These are phyloP conservation scores for Schizochytrium sp. DNA, from an alignment of 108 stramenopile genomes.

Conservation along the genomic window DNA sequence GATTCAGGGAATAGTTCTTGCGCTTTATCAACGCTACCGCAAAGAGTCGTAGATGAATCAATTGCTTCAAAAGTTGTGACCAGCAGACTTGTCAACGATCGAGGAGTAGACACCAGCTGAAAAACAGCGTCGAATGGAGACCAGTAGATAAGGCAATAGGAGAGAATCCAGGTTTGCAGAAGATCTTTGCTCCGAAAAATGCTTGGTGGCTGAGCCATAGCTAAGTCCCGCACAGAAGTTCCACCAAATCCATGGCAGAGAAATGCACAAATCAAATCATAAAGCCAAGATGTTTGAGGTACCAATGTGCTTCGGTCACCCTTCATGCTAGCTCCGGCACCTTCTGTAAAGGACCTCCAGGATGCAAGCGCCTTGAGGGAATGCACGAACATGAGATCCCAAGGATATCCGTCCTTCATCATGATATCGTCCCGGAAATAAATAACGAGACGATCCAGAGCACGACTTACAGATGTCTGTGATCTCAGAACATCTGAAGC, in stretches of 20 bases:
- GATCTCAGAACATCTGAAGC: not conserved
- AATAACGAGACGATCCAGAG: not conserved
- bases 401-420: not conserved
- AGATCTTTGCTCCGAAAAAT: conserved; percentile 48
- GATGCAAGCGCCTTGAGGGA: conserved; percentile 6
- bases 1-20: not conserved
- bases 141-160: not conserved
- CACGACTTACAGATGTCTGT: not conserved
- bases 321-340: not conserved
- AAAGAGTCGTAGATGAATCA: conserved; percentile 54
- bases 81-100: conserved; percentile 15
- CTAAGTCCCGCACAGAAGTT: conserved; percentile 13
- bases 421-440: conserved; percentile 1
- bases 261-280: conserved; percentile 33
- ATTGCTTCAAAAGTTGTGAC: conserved; percentile 43
- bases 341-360: conserved; percentile 25
- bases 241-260: conserved; percentile 59
- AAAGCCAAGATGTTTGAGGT: not conserved
- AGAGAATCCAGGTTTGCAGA: conserved; percentile 1
- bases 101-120: conserved; percentile 15
- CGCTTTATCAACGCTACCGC: conserved; percentile 54
- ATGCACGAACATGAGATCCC: conserved; percentile 58
- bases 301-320: not conserved
- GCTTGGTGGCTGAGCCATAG: conserved; percentile 52
- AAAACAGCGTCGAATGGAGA: not conserved